Conservation (phyloP, 805 yeast species). For the Candida insectorum region DNA sequence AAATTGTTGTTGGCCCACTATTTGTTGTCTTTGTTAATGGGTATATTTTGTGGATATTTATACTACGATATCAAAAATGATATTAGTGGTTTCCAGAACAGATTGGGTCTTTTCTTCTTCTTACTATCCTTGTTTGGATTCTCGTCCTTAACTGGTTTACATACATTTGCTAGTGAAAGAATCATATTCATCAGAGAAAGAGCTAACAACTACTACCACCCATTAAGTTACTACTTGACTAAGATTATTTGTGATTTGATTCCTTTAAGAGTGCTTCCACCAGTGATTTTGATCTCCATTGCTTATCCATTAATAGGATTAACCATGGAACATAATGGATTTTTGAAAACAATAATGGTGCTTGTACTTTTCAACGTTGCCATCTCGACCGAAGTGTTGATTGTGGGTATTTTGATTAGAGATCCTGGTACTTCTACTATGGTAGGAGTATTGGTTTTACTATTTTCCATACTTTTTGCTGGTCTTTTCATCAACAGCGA, state of each 20-base stretch:
- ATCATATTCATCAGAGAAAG: constrained; percentile 89
- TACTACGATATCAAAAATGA: constrained; percentile 83
- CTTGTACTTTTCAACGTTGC: constrained; percentile 83
- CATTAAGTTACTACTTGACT: constrained; percentile 78
- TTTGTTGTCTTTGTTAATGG: constrained; percentile 69
- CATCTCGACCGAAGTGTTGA: constrained; percentile 76
- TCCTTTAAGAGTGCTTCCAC: constrained; percentile 94
- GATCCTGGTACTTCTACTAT: constrained; percentile 93
- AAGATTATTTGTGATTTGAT: constrained; percentile 87
- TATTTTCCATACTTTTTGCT: constrained; percentile 87
- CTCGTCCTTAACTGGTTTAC: constrained; percentile 86
- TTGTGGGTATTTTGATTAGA: constrained; percentile 81
- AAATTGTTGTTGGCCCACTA: constrained; percentile 83
- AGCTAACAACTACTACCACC: constrained; percentile 90
- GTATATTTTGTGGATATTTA: constrained; percentile 78
- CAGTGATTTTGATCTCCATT: constrained; percentile 72
- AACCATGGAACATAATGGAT: constrained; percentile 71
- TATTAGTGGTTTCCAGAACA: constrained; percentile 93
- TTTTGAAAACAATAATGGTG: constrained; percentile 63
- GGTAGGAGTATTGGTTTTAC: constrained; percentile 75
- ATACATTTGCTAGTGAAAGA: constrained; percentile 84
- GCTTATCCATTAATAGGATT: constrained; percentile 90
- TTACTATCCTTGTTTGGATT: constrained; percentile 90
- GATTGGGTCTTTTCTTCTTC: constrained; percentile 91
- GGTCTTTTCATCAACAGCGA: constrained; percentile 91